phyloP scores from a whole-genome alignment of 2,329 filamentous ascomycete genomes.

The Penicillium sp. region DNA sequence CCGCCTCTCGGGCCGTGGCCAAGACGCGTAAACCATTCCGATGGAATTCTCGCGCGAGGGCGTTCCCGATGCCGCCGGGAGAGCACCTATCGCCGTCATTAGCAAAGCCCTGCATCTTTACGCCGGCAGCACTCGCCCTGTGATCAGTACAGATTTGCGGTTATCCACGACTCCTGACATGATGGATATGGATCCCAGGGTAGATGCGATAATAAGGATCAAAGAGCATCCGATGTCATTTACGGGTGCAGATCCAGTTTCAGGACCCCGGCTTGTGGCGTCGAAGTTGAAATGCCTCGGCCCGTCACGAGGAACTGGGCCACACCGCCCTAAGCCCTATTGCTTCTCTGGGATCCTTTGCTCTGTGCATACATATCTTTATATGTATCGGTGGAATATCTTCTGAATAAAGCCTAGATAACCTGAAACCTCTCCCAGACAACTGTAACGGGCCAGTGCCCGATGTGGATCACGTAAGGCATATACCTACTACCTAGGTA shows the following conservation, averaged over 20 bases:
- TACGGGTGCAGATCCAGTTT: too few species aligned
- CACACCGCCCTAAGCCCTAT: conserved; percentile 23
- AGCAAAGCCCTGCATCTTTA: conserved; percentile 5
- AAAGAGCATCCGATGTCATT: too few species aligned
- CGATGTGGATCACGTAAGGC: too few species aligned
- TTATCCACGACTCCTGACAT: conserved; percentile 31
- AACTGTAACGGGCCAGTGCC: too few species aligned
- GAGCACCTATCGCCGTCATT: conserved; percentile 26
- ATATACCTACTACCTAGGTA: neutral
- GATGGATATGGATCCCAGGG: conserved; percentile 1
- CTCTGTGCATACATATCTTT: too few species aligned
- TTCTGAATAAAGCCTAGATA: too few species aligned
- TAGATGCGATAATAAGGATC: too few species aligned
- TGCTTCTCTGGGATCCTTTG: conserved; percentile 14
- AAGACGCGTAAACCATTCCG: conserved; percentile 54
- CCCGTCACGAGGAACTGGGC: conserved; percentile 8
- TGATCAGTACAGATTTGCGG: conserved; percentile 43
- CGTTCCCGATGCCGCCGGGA: conserved; percentile 58
- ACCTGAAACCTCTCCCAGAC: too few species aligned
- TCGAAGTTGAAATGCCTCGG: conserved; percentile 15
- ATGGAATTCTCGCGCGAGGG: conserved; percentile 58
- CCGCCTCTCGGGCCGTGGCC: conserved; percentile 55
- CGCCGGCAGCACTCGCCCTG: conserved; percentile 33
- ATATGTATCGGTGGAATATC: too few species aligned
- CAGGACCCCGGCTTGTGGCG: neutral